A percentile compares a stretch with the other conserved stretches of the same genome.
Evolutionary conservation across 805 yeast genomes (phyloP).

Genomic region (Kodamaea neixiangensis): DNA sequence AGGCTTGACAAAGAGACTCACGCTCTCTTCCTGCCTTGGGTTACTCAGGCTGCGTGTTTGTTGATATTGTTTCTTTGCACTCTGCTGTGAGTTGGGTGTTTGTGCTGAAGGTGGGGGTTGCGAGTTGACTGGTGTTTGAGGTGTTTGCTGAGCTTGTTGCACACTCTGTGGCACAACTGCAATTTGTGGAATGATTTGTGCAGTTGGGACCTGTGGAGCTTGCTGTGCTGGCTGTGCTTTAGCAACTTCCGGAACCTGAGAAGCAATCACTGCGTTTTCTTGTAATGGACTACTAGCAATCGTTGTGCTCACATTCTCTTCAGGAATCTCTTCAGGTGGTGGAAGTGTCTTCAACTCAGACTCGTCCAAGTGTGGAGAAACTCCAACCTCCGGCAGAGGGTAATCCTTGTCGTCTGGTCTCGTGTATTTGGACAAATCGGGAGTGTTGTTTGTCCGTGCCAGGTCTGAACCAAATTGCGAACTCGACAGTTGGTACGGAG

Average conservation of each 20-base stretch:
- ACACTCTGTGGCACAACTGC: neutral
- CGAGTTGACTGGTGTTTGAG: neutral
- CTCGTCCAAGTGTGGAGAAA: neutral
- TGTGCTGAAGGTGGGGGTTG: neutral
- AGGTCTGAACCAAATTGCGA: neutral
- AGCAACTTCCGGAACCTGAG: neutral
- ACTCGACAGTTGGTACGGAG: neutral
- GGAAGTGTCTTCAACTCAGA: neutral
- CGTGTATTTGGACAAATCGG: neutral
- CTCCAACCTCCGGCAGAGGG: neutral
- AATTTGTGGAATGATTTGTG: neutral
- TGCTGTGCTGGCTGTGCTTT: neutral
- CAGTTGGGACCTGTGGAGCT: neutral
- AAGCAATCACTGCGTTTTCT: neutral
- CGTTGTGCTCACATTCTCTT: no score
- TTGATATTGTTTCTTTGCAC: neutral
- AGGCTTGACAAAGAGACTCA: constrained; percentile 58
- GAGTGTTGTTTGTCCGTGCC: neutral
- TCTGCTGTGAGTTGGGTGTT: neutral
- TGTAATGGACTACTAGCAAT: neutral
- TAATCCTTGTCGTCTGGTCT: neutral
- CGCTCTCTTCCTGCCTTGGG: constrained; percentile 13
- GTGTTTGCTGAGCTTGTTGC: neutral
- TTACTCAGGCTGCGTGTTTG: constrained; percentile 1
- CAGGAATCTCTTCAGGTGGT: neutral